Evolutionary conservation across 2,329 filamentous ascomycete species (phyloP).

Genomic region (Nemania sp.): DNA sequence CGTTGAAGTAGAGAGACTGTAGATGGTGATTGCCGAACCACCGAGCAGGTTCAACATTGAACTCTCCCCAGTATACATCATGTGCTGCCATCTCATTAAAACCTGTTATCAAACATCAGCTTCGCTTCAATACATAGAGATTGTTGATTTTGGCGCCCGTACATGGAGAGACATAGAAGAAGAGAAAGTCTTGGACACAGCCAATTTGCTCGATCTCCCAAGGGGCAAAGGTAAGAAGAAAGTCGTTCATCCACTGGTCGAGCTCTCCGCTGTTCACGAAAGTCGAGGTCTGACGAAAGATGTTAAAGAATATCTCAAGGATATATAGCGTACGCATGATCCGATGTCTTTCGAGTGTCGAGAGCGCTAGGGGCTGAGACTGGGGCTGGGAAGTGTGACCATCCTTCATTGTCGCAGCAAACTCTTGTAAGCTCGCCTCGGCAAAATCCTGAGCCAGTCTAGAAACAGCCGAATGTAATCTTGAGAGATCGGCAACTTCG

Average conservation of each 20-base stretch:
- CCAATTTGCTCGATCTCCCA: constrained; percentile 22
- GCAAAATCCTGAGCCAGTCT: constrained; percentile 10
- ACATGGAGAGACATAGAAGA: constrained; percentile 14
- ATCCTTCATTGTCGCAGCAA: constrained; percentile 1
- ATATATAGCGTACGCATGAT: constrained; percentile 20
- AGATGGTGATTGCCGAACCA: too few relatives aligned
- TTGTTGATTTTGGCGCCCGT: constrained; percentile 10
- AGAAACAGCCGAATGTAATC: constrained; percentile 8
- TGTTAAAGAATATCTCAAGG: constrained; percentile 17
- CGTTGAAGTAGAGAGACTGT: too few relatives aligned
- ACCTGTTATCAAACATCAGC: constrained; percentile 15
- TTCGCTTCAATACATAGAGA: constrained; percentile 6
- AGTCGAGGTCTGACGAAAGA: constrained; percentile 17
- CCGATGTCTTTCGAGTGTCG: constrained; percentile 12
- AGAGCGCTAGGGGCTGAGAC: constrained; percentile 14
- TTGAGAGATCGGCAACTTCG: constrained; percentile 12
- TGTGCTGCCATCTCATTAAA: constrained; percentile 15
- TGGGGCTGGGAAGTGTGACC: too few relatives aligned
- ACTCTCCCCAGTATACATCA: constrained; percentile 16
- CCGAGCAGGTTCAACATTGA: constrained; percentile 8
- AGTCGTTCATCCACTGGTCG: constrained; percentile 16
- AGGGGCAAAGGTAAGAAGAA: constrained; percentile 15
- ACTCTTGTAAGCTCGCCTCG: constrained; percentile 7
- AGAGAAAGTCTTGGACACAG: constrained; percentile 18
- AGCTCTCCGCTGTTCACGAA: constrained; percentile 5